phyloP scores from a whole-genome alignment of 2,329 filamentous ascomycete genomes.

The Xylariaceae sp. region DNA sequence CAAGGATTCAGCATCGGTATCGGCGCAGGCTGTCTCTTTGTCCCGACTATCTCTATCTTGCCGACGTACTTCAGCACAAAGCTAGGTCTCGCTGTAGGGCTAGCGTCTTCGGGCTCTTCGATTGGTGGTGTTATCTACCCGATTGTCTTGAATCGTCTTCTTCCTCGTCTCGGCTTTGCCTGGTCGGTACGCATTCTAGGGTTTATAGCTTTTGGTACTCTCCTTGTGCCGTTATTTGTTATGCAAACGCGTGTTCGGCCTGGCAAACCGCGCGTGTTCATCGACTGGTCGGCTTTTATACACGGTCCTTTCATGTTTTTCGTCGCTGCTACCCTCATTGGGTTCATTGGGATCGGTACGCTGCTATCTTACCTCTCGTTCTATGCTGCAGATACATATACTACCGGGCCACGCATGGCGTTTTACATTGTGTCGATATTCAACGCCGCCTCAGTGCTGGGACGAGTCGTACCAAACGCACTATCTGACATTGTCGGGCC shows the following conservation, averaged over 20 bases:
- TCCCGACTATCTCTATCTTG: constrained; percentile 36
- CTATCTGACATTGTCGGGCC: constrained; percentile 38
- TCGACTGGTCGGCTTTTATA: constrained; percentile 39
- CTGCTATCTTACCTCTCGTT: constrained; percentile 33
- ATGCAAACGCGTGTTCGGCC: constrained; percentile 36
- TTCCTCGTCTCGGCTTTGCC: constrained; percentile 23
- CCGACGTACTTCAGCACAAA: constrained; percentile 33
- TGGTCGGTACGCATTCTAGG: constrained; percentile 29
- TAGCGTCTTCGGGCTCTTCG: constrained; percentile 33
- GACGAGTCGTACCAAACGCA: constrained; percentile 37
- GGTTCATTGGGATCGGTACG: constrained; percentile 26
- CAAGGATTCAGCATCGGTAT: constrained; percentile 43
- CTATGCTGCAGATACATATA: constrained; percentile 31
- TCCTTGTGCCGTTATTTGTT: constrained; percentile 24
- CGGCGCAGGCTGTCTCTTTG: constrained; percentile 41
- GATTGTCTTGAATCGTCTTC: constrained; percentile 25
- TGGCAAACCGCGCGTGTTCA: constrained; percentile 32
- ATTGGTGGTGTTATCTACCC: constrained; percentile 36
- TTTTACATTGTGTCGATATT: constrained; percentile 43
- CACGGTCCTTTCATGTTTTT: constrained; percentile 39
- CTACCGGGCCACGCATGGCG: constrained; percentile 30
- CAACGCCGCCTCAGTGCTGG: constrained; percentile 40
- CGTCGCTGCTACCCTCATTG: constrained; percentile 37
- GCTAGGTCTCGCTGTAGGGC: constrained; percentile 32
- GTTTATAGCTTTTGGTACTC: constrained; percentile 28